Conservation (phyloP, 2,329 filamentous ascomycete species). For the Rhexocercosporidium sp. region DNA sequence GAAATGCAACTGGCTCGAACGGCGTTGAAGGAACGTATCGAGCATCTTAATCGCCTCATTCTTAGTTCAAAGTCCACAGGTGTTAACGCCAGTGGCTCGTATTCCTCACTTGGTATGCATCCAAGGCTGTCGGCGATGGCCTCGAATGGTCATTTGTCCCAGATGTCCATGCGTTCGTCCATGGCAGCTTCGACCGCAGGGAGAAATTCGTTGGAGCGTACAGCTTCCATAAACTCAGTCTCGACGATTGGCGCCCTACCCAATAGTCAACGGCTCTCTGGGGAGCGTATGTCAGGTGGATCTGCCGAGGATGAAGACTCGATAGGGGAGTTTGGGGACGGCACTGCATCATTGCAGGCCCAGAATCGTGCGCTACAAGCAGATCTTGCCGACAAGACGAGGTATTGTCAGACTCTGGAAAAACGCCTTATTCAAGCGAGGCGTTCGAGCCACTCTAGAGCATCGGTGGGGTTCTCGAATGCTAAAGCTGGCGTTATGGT, state of each 20-base stretch:
- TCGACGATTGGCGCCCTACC: slow-evolving; percentile 41
- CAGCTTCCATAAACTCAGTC: slow-evolving; percentile 68
- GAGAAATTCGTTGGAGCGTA: slow-evolving; percentile 57
- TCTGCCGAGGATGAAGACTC: slow-evolving; percentile 67
- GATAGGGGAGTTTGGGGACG: slow-evolving; percentile 83
- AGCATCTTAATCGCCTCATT: slow-evolving; percentile 94
- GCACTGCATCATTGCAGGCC: slow-evolving; percentile 78
- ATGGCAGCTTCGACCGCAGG: slow-evolving; percentile 65
- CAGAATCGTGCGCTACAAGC: slow-evolving; percentile 92
- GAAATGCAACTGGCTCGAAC: slow-evolving; percentile 98
- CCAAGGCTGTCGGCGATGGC: slow-evolving; percentile 58
- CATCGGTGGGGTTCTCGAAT: slow-evolving; percentile 73
- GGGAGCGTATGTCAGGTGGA: slow-evolving; percentile 37
- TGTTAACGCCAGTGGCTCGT: slow-evolving; percentile 80
- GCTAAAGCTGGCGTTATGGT: slow-evolving; percentile 67
- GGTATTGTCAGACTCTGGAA: slow-evolving; percentile 93
- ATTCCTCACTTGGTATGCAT: slow-evolving; percentile 70
- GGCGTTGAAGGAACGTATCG: slow-evolving; percentile 94
- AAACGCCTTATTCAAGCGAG: slow-evolving; percentile 90
- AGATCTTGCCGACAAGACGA: slow-evolving; percentile 96
- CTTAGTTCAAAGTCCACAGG: slow-evolving; percentile 94
- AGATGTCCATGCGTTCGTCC: slow-evolving; percentile 70
- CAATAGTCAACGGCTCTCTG: slow-evolving; percentile 32
- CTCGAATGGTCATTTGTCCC: slow-evolving; percentile 49
- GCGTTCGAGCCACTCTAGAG: slow-evolving; percentile 85